Percentiles rank a stretch among this genome's conserved stretches.
Conservation (phyloP, 768 basidiomycete genomes). For the Cantharellus anzutake region DNA sequence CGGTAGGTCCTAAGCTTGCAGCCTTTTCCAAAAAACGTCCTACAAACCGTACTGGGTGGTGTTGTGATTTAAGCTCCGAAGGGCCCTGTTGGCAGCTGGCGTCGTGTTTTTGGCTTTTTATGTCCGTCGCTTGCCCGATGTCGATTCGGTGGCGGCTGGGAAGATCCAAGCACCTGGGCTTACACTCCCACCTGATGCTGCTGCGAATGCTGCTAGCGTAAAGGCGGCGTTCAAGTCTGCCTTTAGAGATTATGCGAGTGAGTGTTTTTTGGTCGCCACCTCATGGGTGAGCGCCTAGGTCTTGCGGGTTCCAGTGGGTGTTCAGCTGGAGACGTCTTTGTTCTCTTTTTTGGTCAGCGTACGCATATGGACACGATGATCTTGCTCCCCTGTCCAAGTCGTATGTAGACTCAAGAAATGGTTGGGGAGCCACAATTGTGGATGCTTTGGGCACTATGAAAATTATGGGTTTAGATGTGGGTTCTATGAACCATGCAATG, state of each 20-base stretch:
- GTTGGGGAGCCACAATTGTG: slow-evolving; percentile 59
- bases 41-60: too few species aligned
- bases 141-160: neutral
- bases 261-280: neutral
- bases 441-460: slow-evolving; percentile 79
- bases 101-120: too few species aligned
- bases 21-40: too few species aligned
- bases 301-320: neutral
- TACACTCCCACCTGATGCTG: neutral
- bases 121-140: too few species aligned
- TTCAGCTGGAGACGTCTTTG: too few species aligned
- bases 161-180: neutral
- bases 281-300: neutral
- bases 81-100: too few species aligned
- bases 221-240: neutral
- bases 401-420: slow-evolving; percentile 23
- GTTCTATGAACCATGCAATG: neutral
- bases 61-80: too few species aligned
- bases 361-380: neutral
- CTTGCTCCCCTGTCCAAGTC: slow-evolving; percentile 2
- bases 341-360: neutral
- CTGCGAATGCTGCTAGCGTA: neutral
- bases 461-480: slow-evolving; percentile 44
- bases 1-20: too few species aligned
- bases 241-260: neutral